phyloP scores from a whole-genome alignment of 2,329 filamentous ascomycete genomes.

The Sporothrix schenckii region DNA sequence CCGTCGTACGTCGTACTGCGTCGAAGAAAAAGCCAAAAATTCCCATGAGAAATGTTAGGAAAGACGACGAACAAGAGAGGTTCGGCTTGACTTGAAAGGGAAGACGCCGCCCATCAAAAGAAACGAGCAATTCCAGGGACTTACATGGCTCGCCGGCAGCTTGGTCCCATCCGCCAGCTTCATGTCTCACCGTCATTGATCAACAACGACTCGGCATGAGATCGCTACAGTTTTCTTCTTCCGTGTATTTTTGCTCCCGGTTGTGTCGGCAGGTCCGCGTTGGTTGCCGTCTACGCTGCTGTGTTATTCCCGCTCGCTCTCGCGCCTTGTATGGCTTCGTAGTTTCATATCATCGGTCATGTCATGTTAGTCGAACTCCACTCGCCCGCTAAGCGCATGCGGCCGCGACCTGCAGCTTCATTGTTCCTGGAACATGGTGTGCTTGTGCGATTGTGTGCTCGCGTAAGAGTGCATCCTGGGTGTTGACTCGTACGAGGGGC shows the following conservation, averaged over 20 bases:
- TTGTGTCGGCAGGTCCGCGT: neutral
- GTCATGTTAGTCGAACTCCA: constrained; percentile 15
- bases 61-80: neutral
- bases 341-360: constrained; percentile 13
- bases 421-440: no score
- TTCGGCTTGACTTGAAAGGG: neutral
- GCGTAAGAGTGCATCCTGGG: neutral
- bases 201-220: constrained; percentile 15
- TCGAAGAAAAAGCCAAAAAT: neutral
- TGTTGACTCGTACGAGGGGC: no score
- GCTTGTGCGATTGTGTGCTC: neutral
- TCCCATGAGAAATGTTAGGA: neutral
- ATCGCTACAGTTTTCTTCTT: neutral
- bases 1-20: no score
- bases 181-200: neutral
- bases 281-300: neutral
- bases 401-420: neutral
- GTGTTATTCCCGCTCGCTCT: neutral
- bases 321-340: neutral
- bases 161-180: neutral
- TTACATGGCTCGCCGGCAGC: no score
- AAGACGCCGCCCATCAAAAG: no score
- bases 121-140: no score
- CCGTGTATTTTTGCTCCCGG: neutral
- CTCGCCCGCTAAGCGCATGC: constrained; percentile 14